Conservation (phyloP, 371 early-diverging fungal species). For the Amoeboaphelidium occidentale region DNA sequence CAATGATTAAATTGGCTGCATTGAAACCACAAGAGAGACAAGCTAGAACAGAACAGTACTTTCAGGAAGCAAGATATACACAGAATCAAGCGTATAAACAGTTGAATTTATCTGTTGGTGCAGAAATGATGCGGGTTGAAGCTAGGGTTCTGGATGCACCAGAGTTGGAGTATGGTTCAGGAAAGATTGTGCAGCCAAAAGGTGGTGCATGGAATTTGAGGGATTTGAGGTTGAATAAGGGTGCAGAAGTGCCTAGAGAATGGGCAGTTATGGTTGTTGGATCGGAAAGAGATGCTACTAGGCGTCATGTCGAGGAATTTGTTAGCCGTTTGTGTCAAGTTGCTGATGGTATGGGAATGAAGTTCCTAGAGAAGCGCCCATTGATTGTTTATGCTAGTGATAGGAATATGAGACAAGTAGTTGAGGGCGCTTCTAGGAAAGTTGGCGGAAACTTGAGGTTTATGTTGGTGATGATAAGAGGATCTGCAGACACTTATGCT, state of each 20-base stretch:
- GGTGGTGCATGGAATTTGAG: background rate
- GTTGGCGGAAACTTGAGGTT: background rate
- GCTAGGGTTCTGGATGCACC: background rate
- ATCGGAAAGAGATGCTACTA: background rate
- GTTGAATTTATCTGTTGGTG: background rate
- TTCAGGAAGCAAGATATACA: background rate
- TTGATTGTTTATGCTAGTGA: background rate
- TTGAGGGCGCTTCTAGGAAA: too few species aligned
- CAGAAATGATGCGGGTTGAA: background rate
- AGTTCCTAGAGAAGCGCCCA: background rate
- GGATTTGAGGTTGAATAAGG: background rate
- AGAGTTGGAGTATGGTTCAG: background rate
- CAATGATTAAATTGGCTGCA: constrained; percentile 63
- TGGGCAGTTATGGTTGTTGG: background rate
- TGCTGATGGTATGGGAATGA: background rate
- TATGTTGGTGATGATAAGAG: background rate
- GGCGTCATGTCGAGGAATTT: background rate
- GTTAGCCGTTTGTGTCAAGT: background rate
- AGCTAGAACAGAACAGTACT: background rate
- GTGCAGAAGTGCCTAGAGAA: background rate
- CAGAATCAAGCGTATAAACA: background rate
- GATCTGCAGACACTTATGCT: background rate
- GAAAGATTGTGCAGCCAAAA: background rate
- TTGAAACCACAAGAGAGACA: background rate
- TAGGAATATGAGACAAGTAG: too few species aligned